A percentile compares a stretch with the other conserved stretches of the same genome.
Evolutionary conservation across 129 eudicot genomes (phyloP).

Genomic region (Chrysanthemum lavandulifolium): DNA sequence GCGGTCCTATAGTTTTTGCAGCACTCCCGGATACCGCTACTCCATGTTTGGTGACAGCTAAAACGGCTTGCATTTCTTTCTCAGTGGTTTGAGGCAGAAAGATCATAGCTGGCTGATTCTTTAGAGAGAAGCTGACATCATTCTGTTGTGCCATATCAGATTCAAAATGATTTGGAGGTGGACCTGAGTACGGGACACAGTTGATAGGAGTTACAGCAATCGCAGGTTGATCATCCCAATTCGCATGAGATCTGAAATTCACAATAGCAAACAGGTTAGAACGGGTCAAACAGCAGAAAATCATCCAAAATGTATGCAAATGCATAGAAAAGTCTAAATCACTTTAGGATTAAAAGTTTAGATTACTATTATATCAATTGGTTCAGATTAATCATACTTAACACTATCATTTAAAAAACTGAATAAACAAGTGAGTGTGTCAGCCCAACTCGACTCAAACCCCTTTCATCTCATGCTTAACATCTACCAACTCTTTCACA

Average conservation of each 20-base stretch:
- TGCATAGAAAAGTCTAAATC: no score
- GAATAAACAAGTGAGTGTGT: not conserved
- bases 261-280: not conserved
- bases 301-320: no score
- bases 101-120: constrained; percentile 50
- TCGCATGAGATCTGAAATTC: constrained; percentile 28
- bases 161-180: no score
- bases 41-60: constrained; percentile 41
- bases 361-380: no score
- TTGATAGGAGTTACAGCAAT: constrained; percentile 53
- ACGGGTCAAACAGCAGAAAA: no score
- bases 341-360: no score
- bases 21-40: constrained; percentile 66
- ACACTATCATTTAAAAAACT: no score
- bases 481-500: no score
- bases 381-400: no score
- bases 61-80: constrained; percentile 48
- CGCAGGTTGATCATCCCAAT: constrained; percentile 28
- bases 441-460: no score
- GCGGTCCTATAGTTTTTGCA: constrained; percentile 56
- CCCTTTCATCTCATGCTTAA: no score
- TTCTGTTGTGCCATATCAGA: no score
- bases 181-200: constrained; percentile 27
- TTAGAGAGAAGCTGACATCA: not conserved
- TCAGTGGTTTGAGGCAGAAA: constrained; percentile 51